phyloP scores from a whole-genome alignment of 2,329 filamentous ascomycete species.

The Teratosphaeria zuluensis region DNA sequence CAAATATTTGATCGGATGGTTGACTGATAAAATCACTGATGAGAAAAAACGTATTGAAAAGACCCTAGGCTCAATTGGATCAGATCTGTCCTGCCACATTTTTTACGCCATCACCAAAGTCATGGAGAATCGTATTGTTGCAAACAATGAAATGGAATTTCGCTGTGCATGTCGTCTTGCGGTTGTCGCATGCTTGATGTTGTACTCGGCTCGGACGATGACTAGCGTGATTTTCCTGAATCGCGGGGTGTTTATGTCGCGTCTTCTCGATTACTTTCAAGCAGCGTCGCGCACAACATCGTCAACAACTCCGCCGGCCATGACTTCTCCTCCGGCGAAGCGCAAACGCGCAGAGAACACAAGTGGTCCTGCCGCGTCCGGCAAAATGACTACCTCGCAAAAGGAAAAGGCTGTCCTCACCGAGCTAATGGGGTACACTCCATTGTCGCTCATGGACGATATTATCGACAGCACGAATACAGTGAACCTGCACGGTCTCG shows the following conservation, averaged over 20 bases:
- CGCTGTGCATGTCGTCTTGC: too few relatives aligned
- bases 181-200: too few relatives aligned
- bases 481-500: constrained; percentile 79
- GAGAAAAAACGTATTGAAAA: too few relatives aligned
- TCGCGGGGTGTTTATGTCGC: neutral
- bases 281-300: neutral
- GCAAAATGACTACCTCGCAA: neutral
- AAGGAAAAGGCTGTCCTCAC: neutral
- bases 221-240: neutral
- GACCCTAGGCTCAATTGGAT: too few relatives aligned
- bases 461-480: constrained; percentile 96
- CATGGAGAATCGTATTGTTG: too few relatives aligned
- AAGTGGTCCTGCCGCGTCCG: neutral
- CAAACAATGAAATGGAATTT: too few relatives aligned
- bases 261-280: neutral
- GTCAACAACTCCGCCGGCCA: neutral
- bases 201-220: too few relatives aligned
- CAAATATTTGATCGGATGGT: too few relatives aligned
- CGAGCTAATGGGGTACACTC: neutral
- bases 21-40: too few relatives aligned
- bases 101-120: too few relatives aligned
- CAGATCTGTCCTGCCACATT: too few relatives aligned
- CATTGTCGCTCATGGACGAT: constrained; percentile 73
- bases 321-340: neutral
- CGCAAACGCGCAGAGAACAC: neutral